phyloP scores from a whole-genome alignment of 2,329 filamentous ascomycete genomes.

The Fusarium nisikadoi region DNA sequence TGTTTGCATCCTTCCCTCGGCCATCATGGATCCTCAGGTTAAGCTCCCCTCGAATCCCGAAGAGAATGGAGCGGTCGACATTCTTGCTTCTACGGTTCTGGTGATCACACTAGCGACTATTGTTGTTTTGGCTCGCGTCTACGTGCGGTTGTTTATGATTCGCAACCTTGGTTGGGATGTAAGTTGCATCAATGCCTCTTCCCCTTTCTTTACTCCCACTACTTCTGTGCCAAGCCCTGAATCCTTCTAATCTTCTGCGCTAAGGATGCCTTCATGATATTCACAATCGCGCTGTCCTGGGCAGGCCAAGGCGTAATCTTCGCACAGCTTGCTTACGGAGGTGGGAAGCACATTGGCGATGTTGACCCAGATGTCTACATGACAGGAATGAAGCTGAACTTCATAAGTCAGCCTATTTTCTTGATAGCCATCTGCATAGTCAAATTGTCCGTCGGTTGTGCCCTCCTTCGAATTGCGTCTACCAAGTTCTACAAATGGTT shows the following conservation, averaged over 20 bases:
- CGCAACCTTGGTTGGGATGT: conserved; percentile 61
- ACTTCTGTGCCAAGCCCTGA: background rate
- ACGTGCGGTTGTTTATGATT: conserved; percentile 59
- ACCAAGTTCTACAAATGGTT: conserved; percentile 50
- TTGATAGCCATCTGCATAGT: conserved; percentile 54
- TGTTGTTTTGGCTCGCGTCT: conserved; percentile 54
- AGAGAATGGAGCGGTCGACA: conserved; percentile 50
- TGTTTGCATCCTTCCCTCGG: background rate
- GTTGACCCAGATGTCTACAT: conserved; percentile 50
- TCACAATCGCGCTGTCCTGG: conserved; percentile 47
- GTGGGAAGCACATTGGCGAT: conserved; percentile 58
- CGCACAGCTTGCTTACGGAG: conserved; percentile 54
- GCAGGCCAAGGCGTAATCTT: conserved; percentile 54
- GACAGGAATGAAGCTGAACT: conserved; percentile 55
- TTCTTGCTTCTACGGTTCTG: conserved; percentile 54
- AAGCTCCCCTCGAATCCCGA: conserved; percentile 45
- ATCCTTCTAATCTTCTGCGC: background rate
- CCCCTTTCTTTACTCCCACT: background rate
- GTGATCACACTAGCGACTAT: conserved; percentile 52
- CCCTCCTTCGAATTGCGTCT: conserved; percentile 54
- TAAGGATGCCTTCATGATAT: conserved; percentile 48
- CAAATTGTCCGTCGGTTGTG: conserved; percentile 56
- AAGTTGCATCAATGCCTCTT: conserved; percentile 11
- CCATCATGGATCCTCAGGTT: conserved; percentile 34
- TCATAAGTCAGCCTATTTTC: conserved; percentile 57